A percentile compares a stretch with the other conserved stretches of the same genome.
Conservation (phyloP, 2,329 filamentous ascomycete genomes). For the Periconia sp. region DNA sequence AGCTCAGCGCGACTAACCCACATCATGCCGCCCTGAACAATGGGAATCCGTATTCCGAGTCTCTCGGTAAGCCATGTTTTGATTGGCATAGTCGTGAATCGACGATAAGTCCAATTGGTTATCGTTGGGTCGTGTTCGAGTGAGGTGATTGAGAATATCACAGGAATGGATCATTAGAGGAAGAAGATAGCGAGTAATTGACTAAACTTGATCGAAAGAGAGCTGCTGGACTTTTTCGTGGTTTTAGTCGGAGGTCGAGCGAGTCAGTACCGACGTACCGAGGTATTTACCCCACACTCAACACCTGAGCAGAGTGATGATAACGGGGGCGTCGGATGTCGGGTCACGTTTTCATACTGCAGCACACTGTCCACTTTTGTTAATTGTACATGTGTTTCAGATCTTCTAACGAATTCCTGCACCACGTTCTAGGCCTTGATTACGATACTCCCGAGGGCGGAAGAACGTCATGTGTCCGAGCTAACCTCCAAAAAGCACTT, state of each 20-base stretch:
- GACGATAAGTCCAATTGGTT: background rate
- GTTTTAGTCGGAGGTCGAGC: background rate
- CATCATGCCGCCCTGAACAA: constrained; percentile 54
- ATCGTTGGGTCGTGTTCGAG: background rate
- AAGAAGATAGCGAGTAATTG: background rate
- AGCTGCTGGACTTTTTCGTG: no score
- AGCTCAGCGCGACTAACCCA: constrained; percentile 62
- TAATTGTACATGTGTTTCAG: no score
- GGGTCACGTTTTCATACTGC: no score
- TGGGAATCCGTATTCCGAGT: constrained; percentile 27
- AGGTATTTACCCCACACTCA: no score
- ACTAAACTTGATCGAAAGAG: background rate
- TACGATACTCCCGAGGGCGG: no score
- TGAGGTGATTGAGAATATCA: background rate
- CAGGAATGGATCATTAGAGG: background rate
- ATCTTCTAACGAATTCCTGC: no score
- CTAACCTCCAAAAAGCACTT: no score
- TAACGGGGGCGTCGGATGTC: no score
- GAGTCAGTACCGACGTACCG: background rate
- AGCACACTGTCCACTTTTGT: no score
- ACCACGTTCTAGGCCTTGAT: no score
- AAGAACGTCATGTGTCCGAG: no score
- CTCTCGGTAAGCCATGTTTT: constrained; percentile 35
- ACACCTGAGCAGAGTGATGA: no score
- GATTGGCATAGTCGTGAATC: constrained; percentile 26